Base-by-base conservation (phyloP, 768 basidiomycete genomes). In the Calvatia gigantea region DNA sequence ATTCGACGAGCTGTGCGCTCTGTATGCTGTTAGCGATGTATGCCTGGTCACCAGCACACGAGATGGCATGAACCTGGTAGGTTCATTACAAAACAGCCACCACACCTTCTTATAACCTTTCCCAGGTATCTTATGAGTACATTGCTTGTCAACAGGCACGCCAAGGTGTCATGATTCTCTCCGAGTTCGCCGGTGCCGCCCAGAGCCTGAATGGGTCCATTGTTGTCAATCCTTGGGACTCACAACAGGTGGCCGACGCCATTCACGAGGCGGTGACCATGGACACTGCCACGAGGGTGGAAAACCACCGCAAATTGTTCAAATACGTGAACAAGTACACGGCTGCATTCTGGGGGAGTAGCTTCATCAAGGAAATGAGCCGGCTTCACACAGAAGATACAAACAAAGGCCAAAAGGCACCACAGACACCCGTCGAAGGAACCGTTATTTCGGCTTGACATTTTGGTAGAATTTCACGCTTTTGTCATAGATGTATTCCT, bases 191-290 rank as follows among this genome's bases (percentile, higher is more conserved):
- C 3, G 97, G 97, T 27, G 97, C 97, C 8, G 95, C 94, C 14
- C 95, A 98, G 73, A 90, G 86, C 60, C 74, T 99, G 59, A 98
- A 98, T 68, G 97, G 97, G 19, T 91, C 89, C 31, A 80, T 99
- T 62, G 94, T 99, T 67, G 94, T 98, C 65, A 99, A 99, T 75
- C 97, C 97, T 19, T 95, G 97, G 96, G 97, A 98, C 70, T 90
- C 90, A n/a, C 95, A 98, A 70, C 88, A 94, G 65, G 94, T 97
- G 47, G 97, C 97, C 1, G 87, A 98, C 65, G 94, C 94, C n/a
- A 97, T 99, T 56, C 87, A 94, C 71, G 87, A 92, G 69, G 94
- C 97, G 0, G 87, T 98, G 56, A 93, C 89, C 14, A 94, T 95
- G 91, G 83, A 86, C 46, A 76, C 82, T 3, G 83, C 86, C 42